Evolutionary conservation across 1,139 yeast species (phyloP), one percentile per base, ranked within the genome.

Genomic region (Lodderomyces elongisporus): DNA sequence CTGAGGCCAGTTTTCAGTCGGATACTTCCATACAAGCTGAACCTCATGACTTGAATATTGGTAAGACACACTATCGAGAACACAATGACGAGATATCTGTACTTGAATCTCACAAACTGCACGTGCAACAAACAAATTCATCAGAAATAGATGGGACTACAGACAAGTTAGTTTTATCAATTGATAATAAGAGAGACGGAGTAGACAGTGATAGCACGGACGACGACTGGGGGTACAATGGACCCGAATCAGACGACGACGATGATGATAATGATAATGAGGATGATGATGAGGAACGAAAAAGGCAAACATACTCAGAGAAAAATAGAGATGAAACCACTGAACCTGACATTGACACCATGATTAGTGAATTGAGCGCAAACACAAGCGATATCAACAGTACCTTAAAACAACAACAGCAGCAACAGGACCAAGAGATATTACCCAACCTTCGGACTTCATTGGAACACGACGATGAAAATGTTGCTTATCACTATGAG

Each of bases 21-120:
- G 68, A 62, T 31, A 64, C 59, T 39, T 60, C 66, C 5, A 59
- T 60, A 18, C 69, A 62, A 39, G 29, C 47, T 18, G 69, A 62
- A 38, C 67, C 67, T 2, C 43, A 37, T 1, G 41, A 41, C 17
- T 50, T 61, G 41, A 48, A 56, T 31, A 22, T 25, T 40, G 59
- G 18, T 35, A 33, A 28, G 34, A 29, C 6, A 15, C n/a, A n/a
- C n/a, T n/a, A n/a, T n/a, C n/a, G n/a, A n/a, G 27, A 22, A 29
- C 25, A 7, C 17, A 20, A 16, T 15, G n/a, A n/a, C n/a, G n/a
- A n/a, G n/a, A n/a, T n/a, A n/a, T n/a, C n/a, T n/a, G n/a, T n/a
- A n/a, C n/a, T n/a, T n/a, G n/a, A n/a, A n/a, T n/a, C n/a, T n/a
- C n/a, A n/a, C n/a, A n/a, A n/a, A n/a, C n/a, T n/a, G n/a, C n/a